Percentiles rank a stretch among this genome's conserved stretches.
These are phyloP conservation scores for Letharia lupina DNA, from an alignment of 495 filamentous ascomycete species.

Conservation along the genomic window DNA sequence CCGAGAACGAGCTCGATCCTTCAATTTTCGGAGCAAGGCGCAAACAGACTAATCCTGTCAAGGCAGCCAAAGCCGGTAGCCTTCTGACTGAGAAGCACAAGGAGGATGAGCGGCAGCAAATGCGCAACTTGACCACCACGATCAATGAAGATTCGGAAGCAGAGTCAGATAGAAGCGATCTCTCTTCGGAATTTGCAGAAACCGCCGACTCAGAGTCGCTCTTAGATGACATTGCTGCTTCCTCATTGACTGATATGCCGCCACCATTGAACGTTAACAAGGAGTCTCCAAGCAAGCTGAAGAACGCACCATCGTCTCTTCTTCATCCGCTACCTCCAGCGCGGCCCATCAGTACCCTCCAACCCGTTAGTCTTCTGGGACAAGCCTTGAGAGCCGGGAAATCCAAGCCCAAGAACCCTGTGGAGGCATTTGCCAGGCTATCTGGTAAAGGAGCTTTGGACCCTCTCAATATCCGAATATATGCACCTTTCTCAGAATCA, in stretches of 20 bases:
- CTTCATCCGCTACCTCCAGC: slow-evolving; percentile 78
- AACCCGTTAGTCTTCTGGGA: slow-evolving; percentile 67
- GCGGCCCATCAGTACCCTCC: slow-evolving; percentile 76
- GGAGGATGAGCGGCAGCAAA: slow-evolving; percentile 47
- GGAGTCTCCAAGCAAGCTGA: slow-evolving; percentile 51
- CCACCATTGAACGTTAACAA: slow-evolving; percentile 30
- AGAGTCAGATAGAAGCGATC: slow-evolving; percentile 54
- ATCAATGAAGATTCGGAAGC: slow-evolving; percentile 53
- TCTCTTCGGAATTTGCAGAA: slow-evolving; percentile 62
- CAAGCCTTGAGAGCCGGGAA: slow-evolving; percentile 68
- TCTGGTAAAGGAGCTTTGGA: slow-evolving; percentile 79
- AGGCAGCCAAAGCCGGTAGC: slow-evolving; percentile 47
- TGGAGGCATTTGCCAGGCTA: slow-evolving; percentile 77
- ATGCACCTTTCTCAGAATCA: slow-evolving; percentile 69
- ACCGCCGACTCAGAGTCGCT: slow-evolving; percentile 55
- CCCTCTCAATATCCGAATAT: slow-evolving; percentile 77
- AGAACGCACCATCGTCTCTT: slow-evolving; percentile 47
- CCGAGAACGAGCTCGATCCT: slow-evolving; percentile 74
- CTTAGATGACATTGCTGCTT: slow-evolving; percentile 39
- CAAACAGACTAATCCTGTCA: slow-evolving; percentile 48
- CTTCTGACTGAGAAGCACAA: slow-evolving; percentile 50
- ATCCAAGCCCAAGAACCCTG: slow-evolving; percentile 69
- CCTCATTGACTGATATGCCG: slow-evolving; percentile 21
- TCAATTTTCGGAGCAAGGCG: slow-evolving; percentile 48
- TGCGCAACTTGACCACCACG: slow-evolving; percentile 37